These are phyloP conservation scores for Xylaria grammica DNA, from an alignment of 495 filamentous ascomycete genomes.

Conservation along the genomic window DNA sequence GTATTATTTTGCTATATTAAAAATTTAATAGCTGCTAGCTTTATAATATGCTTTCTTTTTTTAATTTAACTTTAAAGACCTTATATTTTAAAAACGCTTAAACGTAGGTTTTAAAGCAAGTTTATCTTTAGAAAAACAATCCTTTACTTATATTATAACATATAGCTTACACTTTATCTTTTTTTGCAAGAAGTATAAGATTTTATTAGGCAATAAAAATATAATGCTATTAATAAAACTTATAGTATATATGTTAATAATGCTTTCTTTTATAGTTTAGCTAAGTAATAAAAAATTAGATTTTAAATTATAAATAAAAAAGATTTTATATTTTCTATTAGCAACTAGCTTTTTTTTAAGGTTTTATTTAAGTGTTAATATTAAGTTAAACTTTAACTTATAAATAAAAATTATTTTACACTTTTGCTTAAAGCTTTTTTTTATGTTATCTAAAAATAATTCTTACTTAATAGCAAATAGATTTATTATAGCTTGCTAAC, in stretches of 20 bases:
- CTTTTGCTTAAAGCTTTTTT: constrained; percentile 1
- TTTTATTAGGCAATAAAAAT: constrained; percentile 9
- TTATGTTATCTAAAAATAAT: neutral
- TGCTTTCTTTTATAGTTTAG: neutral
- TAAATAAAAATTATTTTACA: constrained; percentile 1
- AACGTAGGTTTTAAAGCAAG: neutral
- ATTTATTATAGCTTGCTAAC: neutral
- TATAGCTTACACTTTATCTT: constrained; percentile 5
- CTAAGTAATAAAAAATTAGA: constrained; percentile 6
- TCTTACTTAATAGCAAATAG: constrained; percentile 3
- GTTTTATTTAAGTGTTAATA: constrained; percentile 1
- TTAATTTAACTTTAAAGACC: neutral
- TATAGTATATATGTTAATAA: neutral
- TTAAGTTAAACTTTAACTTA: constrained; percentile 1
- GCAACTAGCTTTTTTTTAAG: constrained; percentile 5
- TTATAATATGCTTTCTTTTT: neutral
- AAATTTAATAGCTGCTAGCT: constrained; percentile 4
- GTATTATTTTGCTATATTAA: constrained; percentile 10
- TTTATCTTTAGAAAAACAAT: neutral
- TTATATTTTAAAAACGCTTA: constrained; percentile 6
- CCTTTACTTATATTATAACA: neutral
- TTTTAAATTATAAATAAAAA: constrained; percentile 5
- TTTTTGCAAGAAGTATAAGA: constrained; percentile 8
- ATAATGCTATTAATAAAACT: constrained; percentile 3
- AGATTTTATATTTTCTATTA: neutral